Evolutionary conservation across 176 grass and related monocot genomes (phyloP).

Genomic region (Phoenix dactylifera): DNA sequence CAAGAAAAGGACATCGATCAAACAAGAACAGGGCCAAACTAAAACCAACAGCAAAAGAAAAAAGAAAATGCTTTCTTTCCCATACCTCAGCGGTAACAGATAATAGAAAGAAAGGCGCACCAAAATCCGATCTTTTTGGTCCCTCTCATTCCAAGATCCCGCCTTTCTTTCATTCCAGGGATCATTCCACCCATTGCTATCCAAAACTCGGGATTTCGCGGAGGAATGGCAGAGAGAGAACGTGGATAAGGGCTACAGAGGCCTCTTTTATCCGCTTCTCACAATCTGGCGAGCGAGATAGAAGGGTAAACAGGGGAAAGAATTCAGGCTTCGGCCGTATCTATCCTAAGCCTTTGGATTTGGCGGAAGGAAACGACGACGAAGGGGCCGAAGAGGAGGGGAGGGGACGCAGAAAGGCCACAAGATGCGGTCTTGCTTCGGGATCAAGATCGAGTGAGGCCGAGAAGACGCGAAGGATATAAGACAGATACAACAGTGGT

Average conservation of each 20-base stretch:
- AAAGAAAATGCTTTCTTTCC: neutral
- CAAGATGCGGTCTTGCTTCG: neutral
- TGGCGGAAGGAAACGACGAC: constrained; percentile 3
- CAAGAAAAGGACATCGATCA: neutral
- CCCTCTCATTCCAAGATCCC: neutral
- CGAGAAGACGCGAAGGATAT: neutral
- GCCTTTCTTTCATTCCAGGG: too few species aligned
- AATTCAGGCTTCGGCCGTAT: too few species aligned
- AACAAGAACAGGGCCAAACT: neutral
- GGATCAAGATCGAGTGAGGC: neutral
- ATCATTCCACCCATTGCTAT: too few species aligned
- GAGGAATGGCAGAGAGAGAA: too few species aligned
- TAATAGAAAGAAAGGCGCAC: neutral
- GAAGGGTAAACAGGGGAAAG: too few species aligned
- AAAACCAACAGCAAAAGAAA: neutral
- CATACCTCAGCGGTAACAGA: constrained; percentile 18
- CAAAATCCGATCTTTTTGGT: constrained; percentile 1
- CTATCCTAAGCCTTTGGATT: constrained; percentile 5
- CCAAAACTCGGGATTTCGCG: too few species aligned
- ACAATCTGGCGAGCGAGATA: too few species aligned
- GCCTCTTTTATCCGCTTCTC: too few species aligned
- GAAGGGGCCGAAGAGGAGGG: neutral
- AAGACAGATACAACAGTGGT: neutral
- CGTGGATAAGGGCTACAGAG: too few species aligned
- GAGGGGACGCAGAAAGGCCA: neutral